phyloP scores from a whole-genome alignment of 108 stramenopile genomes.

The Nannochloropsis oceanica region DNA sequence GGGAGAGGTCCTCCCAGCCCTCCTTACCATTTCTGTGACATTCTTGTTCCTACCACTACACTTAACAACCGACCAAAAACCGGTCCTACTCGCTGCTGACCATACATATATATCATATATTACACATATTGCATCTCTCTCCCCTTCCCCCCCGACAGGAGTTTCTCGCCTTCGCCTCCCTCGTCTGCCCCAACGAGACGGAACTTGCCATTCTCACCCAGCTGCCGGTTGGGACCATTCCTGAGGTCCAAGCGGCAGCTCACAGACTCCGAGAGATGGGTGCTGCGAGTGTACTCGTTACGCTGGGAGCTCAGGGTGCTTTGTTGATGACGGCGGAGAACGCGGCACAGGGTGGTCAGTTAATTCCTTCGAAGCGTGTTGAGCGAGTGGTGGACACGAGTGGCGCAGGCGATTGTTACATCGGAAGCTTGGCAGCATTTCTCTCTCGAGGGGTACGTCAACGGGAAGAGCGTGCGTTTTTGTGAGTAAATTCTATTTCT shows the following conservation, averaged over 20 bases:
- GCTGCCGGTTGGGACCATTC: neutral
- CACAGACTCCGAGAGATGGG: conserved; percentile 2
- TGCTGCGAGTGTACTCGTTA: conserved; percentile 6
- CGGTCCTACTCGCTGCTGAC: too few species aligned
- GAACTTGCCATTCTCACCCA: conserved; percentile 22
- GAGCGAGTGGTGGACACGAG: conserved; percentile 3
- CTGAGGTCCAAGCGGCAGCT: neutral
- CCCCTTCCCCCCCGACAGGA: neutral
- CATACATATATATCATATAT: too few species aligned
- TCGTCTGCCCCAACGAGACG: conserved; percentile 24
- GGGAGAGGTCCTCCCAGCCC: too few species aligned
- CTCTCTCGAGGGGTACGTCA: conserved; percentile 1
- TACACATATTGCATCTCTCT: neutral
- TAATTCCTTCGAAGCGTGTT: neutral
- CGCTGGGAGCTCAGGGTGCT: conserved; percentile 6
- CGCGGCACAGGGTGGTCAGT: neutral
- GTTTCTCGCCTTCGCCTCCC: neutral
- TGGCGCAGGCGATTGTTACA: conserved; percentile 11
- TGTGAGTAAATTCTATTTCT: too few species aligned
- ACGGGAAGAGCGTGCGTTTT: neutral
- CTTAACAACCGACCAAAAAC: too few species aligned
- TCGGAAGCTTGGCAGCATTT: conserved; percentile 8
- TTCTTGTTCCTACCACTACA: too few species aligned
- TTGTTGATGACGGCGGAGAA: conserved; percentile 2
- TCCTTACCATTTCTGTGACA: too few species aligned